These are phyloP conservation scores for Sporisorium graminicola DNA, from an alignment of 1,284 basidiomycete genomes.

Conservation along the genomic window DNA sequence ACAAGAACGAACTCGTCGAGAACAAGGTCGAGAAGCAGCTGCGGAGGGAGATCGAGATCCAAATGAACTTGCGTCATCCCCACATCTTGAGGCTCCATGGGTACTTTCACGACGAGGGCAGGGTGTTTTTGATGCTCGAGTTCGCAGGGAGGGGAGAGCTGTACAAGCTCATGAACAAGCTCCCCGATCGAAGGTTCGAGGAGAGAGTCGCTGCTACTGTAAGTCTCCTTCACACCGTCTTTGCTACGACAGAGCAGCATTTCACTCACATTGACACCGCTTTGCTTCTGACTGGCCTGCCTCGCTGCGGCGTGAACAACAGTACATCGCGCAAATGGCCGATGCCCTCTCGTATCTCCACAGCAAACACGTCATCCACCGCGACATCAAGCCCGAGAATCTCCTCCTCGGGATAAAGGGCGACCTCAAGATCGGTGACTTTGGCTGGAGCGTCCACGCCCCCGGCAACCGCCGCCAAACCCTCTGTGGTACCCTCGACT, in stretches of 20 bases:
- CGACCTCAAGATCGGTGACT: conserved; percentile 98
- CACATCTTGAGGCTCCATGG: conserved; percentile 93
- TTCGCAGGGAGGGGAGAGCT: conserved; percentile 95
- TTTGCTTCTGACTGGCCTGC: neutral
- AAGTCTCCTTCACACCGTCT: conserved; percentile 44
- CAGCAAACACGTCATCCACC: conserved; percentile 95
- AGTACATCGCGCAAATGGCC: conserved; percentile 98
- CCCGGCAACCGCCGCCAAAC: conserved; percentile 89
- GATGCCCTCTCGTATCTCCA: conserved; percentile 95
- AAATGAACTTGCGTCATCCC: conserved; percentile 95
- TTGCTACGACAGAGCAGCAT: neutral
- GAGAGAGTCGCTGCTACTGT: conserved; percentile 82
- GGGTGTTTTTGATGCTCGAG: conserved; percentile 98
- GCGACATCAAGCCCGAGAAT: conserved; percentile 99
- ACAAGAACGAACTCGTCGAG: conserved; percentile 94
- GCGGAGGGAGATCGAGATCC: conserved; percentile 97
- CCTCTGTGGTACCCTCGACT: conserved; percentile 94
- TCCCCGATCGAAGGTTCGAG: conserved; percentile 78
- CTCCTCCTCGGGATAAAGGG: conserved; percentile 93
- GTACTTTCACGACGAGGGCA: conserved; percentile 96
- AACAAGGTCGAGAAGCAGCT: conserved; percentile 83
- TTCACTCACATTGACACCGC: neutral
- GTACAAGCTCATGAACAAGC: conserved; percentile 92
- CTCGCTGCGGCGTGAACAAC: conserved; percentile 19
- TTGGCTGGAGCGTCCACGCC: conserved; percentile 99